These are phyloP conservation scores for Aspergillus sclerotialis DNA, from an alignment of 2,329 filamentous ascomycete species.

Conservation along the genomic window DNA sequence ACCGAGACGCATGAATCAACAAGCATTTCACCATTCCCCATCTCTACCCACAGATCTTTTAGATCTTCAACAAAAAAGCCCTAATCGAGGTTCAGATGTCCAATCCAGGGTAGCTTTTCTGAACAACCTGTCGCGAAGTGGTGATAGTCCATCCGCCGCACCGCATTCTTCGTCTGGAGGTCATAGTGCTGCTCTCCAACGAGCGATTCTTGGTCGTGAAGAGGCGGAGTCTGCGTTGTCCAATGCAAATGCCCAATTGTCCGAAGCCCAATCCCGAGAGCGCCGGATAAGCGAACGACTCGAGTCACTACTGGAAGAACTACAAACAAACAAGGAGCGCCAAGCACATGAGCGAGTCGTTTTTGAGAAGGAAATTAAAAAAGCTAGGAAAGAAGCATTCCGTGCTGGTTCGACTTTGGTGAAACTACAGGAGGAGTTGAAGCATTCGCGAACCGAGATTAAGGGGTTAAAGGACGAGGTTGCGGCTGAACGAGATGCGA, in stretches of 20 bases:
- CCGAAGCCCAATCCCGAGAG: slow-evolving; percentile 37
- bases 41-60: slow-evolving; percentile 29
- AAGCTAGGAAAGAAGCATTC: slow-evolving; percentile 51
- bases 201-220: slow-evolving; percentile 40
- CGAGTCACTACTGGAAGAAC: slow-evolving; percentile 44
- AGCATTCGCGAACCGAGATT: slow-evolving; percentile 36
- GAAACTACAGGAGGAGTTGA: slow-evolving; percentile 47
- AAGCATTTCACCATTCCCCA: slow-evolving; percentile 34
- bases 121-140: slow-evolving; percentile 37
- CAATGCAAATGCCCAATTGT: slow-evolving; percentile 28
- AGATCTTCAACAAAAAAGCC: slow-evolving; percentile 29
- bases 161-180: slow-evolving; percentile 24
- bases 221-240: slow-evolving; percentile 37
- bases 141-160: slow-evolving; percentile 22
- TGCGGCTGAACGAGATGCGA: slow-evolving; percentile 41
- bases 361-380: slow-evolving; percentile 52
- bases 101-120: slow-evolving; percentile 44
- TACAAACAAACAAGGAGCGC: slow-evolving; percentile 45
- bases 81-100: slow-evolving; percentile 35
- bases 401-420: slow-evolving; percentile 49
- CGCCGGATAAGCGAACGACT: slow-evolving; percentile 39
- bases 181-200: slow-evolving; percentile 37
- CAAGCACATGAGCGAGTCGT: slow-evolving; percentile 41
- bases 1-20: slow-evolving; percentile 45
- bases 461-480: slow-evolving; percentile 48